Percentiles rank a stretch among this genome's conserved stretches.
Evolutionary conservation across 176 grass and related monocot species (phyloP).

Genomic region (Paspalum notatum): DNA sequence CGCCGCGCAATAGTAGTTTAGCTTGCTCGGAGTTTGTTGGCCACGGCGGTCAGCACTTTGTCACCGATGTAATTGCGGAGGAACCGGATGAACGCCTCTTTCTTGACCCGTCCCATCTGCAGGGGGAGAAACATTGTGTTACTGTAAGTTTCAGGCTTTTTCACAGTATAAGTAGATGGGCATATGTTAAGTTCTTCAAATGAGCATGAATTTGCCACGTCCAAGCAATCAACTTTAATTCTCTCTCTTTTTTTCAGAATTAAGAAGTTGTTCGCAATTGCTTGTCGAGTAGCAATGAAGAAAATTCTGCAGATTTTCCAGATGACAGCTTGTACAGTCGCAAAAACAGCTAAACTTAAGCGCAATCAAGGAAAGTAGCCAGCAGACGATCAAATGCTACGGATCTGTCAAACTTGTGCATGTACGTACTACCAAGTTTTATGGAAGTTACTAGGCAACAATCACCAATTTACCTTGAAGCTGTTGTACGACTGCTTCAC

Average conservation of each 20-base stretch:
- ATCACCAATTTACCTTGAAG: conserved; percentile 64
- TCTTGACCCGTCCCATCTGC: conserved; percentile 76
- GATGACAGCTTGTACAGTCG: not conserved
- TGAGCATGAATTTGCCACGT: not conserved
- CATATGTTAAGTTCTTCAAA: not conserved
- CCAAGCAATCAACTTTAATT: not conserved
- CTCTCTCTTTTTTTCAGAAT: not conserved
- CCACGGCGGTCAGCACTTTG: conserved; percentile 54
- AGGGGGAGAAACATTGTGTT: conserved; percentile 25
- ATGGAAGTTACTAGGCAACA: not conserved
- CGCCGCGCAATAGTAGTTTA: conserved; percentile 30
- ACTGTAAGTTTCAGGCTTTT: not conserved
- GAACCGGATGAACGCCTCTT: conserved; percentile 66
- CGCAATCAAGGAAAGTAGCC: not conserved
- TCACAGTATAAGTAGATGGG: not conserved
- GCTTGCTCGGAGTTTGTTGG: conserved; percentile 64
- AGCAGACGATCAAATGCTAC: not conserved
- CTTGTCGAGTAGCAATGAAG: not conserved
- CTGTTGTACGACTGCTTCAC: conserved; percentile 48
- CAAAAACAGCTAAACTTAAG: not conserved
- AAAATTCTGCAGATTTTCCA: not conserved
- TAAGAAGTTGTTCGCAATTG: not conserved
- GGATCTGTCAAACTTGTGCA: not conserved
- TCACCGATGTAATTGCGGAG: conserved; percentile 64
- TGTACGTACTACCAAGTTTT: not conserved